Evolutionary conservation across 2,329 filamentous ascomycete species (phyloP), one percentile per base, ranked within the genome.

Genomic region (Penicillium olsonii): DNA sequence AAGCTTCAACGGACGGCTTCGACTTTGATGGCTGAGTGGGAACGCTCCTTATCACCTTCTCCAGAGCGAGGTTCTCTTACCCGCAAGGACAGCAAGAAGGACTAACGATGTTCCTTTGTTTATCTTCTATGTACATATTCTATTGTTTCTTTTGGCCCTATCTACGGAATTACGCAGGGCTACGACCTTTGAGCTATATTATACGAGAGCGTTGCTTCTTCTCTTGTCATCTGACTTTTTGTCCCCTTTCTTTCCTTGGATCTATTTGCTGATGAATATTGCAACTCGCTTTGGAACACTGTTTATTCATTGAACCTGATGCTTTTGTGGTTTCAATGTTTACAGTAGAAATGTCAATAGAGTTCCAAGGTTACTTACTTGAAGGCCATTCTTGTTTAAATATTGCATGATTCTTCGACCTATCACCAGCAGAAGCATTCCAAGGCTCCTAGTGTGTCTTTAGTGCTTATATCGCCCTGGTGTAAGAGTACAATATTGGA

Each of bases 1-100:
- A 91, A 90, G 61, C 75, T 96, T 59, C 89, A 90, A 67, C 82
- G 84, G 31, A 92, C 89, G 1, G 89, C 92, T n/a, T 88, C 85
- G 29, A 88, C 87, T 54, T 78, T 96, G 49, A 90, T 96, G 84
- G 87, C 85, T 56, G 91, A 96, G 66, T 95, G 90, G 89, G 92
- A 97, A 74, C 89, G 84, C 69, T 88, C 83, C 57, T 75, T 92
- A 12, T 84, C 81, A 2, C 78, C 83, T 27, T 75, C 80, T 1
- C 62, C 69, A 3, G 67, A 68, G 26, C 55, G 61, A 26, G 56
- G 61, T 27, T 50, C 48, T 5, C 46, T 53, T 8, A 51, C 15
- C 8, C 46, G 50, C 26, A 68, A 68, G 46, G 63, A 61, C 45
- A 61, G 59, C 56, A 68, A 69, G 53, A 65, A 60, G 39, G 65